Evolutionary conservation across 2,329 filamentous ascomycete species (phyloP).

Genomic region (Aspergillus nomiae): DNA sequence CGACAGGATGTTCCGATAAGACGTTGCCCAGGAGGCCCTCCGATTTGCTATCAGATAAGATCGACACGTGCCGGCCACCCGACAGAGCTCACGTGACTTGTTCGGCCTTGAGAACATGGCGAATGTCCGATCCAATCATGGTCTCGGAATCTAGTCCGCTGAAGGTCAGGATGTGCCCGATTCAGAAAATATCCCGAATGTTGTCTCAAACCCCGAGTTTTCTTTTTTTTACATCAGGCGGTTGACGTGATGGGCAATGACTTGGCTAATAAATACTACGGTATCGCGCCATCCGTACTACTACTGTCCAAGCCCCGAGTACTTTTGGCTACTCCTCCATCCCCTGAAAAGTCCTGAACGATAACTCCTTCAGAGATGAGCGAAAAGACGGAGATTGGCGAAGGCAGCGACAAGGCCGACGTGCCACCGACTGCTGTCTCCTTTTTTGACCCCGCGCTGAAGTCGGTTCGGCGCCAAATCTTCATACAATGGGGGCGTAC

Average conservation of each 20-base stretch:
- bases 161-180: neutral
- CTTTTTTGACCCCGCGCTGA: conserved; percentile 31
- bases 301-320: too few species aligned
- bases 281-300: neutral
- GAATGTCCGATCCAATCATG: neutral
- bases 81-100: neutral
- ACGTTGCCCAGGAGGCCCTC: neutral
- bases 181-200: neutral
- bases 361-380: conserved; percentile 1
- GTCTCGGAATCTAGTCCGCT: too few species aligned
- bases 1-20: neutral
- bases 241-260: neutral
- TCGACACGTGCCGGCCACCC: neutral
- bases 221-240: neutral
- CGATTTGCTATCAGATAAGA: neutral
- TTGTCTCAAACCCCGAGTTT: neutral
- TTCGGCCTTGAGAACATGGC: neutral
- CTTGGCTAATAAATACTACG: neutral
- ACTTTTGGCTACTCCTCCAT: neutral
- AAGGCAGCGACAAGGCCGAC: conserved; percentile 12
- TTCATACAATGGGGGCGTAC: conserved; percentile 28
- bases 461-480: conserved; percentile 22
- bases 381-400: conserved; percentile 10
- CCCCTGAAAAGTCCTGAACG: neutral
- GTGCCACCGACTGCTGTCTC: conserved; percentile 24